phyloP scores from a whole-genome alignment of 73 alveolate species.

The Paramecium octaurelia region DNA sequence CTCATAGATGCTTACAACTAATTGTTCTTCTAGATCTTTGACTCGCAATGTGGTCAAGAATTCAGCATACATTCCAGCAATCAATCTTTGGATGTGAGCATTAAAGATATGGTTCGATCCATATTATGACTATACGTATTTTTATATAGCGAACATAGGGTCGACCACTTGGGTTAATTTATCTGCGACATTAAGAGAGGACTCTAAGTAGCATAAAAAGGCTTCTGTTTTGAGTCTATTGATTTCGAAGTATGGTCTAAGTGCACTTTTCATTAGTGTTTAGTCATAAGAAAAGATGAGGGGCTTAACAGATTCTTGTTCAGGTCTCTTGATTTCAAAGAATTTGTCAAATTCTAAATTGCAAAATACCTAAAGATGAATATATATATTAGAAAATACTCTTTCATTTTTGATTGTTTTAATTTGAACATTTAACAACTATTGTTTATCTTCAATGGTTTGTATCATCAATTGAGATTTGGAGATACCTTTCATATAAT shows the following conservation, averaged over 20 bases:
- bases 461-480: background rate
- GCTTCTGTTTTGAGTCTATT: background rate
- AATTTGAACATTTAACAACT: background rate
- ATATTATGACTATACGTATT: background rate
- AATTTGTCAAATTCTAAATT: background rate
- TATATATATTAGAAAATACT: background rate
- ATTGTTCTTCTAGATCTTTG: background rate
- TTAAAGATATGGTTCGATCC: background rate
- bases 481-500: background rate
- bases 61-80: conserved; percentile 21
- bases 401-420: background rate
- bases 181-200: background rate
- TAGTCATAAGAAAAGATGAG: background rate
- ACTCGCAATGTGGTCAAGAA: background rate
- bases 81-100: background rate
- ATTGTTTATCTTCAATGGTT: background rate
- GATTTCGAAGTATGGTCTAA: background rate
- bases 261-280: background rate
- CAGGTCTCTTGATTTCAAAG: background rate
- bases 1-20: background rate
- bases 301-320: background rate
- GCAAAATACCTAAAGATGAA: background rate
- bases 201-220: background rate
- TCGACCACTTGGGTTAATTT: background rate
- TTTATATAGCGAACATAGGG: background rate